Evolutionary conservation across 2,329 filamentous ascomycete genomes (phyloP), one percentile per base, ranked within the genome.

Genomic region (Elsinoe perseae): DNA sequence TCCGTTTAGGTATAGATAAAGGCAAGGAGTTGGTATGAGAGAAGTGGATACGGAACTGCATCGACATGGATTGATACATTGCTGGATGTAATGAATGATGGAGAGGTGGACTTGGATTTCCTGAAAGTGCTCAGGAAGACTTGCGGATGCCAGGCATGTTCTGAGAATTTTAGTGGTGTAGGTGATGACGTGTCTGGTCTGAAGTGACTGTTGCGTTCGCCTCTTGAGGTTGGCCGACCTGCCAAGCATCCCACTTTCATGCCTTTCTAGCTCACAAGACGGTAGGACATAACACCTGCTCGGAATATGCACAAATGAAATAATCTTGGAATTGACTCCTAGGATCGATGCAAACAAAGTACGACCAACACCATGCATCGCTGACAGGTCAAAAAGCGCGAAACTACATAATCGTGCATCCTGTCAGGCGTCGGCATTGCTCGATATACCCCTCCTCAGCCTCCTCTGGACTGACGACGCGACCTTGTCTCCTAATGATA

Each of bases 361-460:
- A 14, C 12, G 10, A 6, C 12, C 32, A 38, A 38, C 48, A 10
- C 48, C 30, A 43, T 54, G 38, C 52, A 20, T 30, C 46, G 46
- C 46, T 54, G 4, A 30, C 5, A 54, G 9, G 23, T 20, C 12
- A 21, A 8, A 6, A 2, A 36, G 6, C 14, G 7, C 30, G 25
- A 4, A 25, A 21, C 58, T 62, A 77, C 75, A 77, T 77, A 18
- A 76, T 68, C 14, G 59, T 63, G 61, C 75, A 77, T 27, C 66
- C 64, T 8, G 30, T 16, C 63, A 72, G 67, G 60, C 68, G 68
- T 66, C 72, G 71, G 65, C 75, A 78, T 61, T 76, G 74, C 64
- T 92, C 87, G 65, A 95, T 71, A 69, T 95, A 96, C 0, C 87
- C 86, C 21, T 83, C 81, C 50, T 90, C 87, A 58, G 89, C 87